Evolutionary conservation across 768 basidiomycete genomes (phyloP).

Genomic region (Suillus placidus): DNA sequence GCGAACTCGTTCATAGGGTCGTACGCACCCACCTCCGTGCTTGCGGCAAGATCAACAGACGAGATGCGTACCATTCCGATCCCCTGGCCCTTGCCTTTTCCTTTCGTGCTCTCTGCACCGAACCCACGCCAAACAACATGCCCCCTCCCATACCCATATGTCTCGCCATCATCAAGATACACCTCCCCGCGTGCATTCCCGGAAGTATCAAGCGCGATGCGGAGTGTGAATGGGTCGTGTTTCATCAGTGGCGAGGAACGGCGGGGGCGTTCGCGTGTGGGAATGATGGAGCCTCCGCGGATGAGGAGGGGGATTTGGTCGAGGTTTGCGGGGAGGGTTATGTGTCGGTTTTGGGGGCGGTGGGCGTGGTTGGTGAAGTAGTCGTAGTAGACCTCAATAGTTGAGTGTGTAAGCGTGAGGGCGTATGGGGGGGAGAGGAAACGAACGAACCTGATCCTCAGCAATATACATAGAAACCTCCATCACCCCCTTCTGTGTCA

Average conservation of each 20-base stretch:
- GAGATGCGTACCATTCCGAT: slow-evolving; percentile 47
- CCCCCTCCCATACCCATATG: slow-evolving; percentile 67
- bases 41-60: slow-evolving; percentile 56
- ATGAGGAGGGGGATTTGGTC: slow-evolving; percentile 82
- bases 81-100: slow-evolving; percentile 20
- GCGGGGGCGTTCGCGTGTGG: slow-evolving; percentile 85
- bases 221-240: slow-evolving; percentile 90
- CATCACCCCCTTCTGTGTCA: slow-evolving; percentile 71
- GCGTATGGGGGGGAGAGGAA: neutral
- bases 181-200: slow-evolving; percentile 75
- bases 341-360: slow-evolving; percentile 43
- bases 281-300: slow-evolving; percentile 87
- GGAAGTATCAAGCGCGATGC: slow-evolving; percentile 73
- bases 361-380: too few species aligned
- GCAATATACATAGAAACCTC: slow-evolving; percentile 80
- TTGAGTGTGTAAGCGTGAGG: neutral
- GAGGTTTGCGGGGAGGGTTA: slow-evolving; percentile 79
- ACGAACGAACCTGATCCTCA: slow-evolving; percentile 68
- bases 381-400: slow-evolving; percentile 82
- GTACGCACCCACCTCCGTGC: slow-evolving; percentile 53
- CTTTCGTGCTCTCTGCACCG: slow-evolving; percentile 47
- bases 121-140: slow-evolving; percentile 86
- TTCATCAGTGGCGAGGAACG: slow-evolving; percentile 88
- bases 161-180: slow-evolving; percentile 93
- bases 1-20: slow-evolving; percentile 63